Conservation (phyloP, 148 eudicot genomes). For the Nepenthes mirabilis region DNA sequence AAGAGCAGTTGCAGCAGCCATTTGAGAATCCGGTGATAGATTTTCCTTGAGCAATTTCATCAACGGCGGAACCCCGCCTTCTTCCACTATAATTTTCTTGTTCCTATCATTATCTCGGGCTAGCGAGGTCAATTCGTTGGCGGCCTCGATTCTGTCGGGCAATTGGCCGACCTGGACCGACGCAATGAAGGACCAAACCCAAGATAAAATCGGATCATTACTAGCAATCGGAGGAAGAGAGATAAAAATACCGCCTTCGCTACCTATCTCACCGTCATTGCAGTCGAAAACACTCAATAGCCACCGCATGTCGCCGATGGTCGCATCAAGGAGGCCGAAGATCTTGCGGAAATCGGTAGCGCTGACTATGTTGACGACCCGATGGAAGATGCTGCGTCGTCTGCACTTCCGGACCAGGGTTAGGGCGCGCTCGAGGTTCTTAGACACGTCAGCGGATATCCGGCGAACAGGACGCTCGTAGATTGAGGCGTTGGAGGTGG, state of each 20-base stretch:
- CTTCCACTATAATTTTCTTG: conserved; percentile 61
- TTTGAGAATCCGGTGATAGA: conserved; percentile 32
- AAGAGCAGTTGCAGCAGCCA: conserved; percentile 43
- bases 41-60: conserved; percentile 52
- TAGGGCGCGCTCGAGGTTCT: conserved; percentile 26
- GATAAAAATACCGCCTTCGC: conserved; percentile 22
- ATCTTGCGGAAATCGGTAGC: conserved; percentile 57
- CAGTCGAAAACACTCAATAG: conserved; percentile 29
- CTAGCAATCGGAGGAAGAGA: conserved; percentile 77
- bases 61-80: conserved; percentile 61
- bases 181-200: conserved; percentile 70
- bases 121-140: conserved; percentile 30
- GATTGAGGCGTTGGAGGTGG: conserved; percentile 8
- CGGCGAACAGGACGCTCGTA: conserved; percentile 66
- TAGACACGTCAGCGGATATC: conserved; percentile 24
- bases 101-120: conserved; percentile 67
- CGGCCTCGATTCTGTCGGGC: conserved; percentile 43
- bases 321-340: conserved; percentile 31
- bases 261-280: conserved; percentile 5
- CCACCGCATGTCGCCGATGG: conserved; percentile 60
- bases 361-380: conserved; percentile 34
- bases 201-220: conserved; percentile 66
- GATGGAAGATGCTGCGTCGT: conserved; percentile 37
- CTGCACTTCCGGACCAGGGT: conserved; percentile 43
- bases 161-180: conserved; percentile 29